Evolutionary conservation across 495 filamentous ascomycete species (phyloP).

Genomic region (Gamarada debralockiae): DNA sequence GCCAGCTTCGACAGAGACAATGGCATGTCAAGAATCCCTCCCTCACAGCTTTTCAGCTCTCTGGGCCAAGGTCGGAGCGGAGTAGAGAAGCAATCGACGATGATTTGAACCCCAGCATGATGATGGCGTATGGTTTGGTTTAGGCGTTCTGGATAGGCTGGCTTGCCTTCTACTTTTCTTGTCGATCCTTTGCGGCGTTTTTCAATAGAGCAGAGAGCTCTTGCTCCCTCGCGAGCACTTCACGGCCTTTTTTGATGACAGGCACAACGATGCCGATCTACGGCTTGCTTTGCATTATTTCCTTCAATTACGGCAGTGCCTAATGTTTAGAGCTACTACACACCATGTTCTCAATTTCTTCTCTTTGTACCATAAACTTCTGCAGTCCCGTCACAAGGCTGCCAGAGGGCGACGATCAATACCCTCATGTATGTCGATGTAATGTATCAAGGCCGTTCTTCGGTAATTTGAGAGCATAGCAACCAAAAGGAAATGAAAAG

Average conservation of each 20-base stretch:
- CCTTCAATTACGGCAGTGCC: slow-evolving; percentile 13
- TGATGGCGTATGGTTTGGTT: slow-evolving; percentile 11
- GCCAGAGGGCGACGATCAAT: neutral
- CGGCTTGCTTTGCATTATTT: slow-evolving; percentile 11
- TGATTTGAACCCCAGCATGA: slow-evolving; percentile 16
- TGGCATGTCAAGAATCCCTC: slow-evolving; percentile 31
- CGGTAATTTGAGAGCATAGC: slow-evolving; percentile 6
- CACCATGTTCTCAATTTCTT: slow-evolving; percentile 18
- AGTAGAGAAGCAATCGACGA: slow-evolving; percentile 20
- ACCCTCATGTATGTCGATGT: slow-evolving; percentile 15
- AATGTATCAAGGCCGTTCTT: slow-evolving; percentile 10
- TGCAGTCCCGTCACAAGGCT: slow-evolving; percentile 22
- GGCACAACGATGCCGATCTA: slow-evolving; percentile 9
- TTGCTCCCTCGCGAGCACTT: slow-evolving; percentile 6
- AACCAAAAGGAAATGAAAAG: neutral
- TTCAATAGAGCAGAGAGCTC: slow-evolving; percentile 11
- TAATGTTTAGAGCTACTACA: slow-evolving; percentile 28
- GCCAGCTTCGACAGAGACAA: slow-evolving; percentile 55
- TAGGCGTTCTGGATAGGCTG: slow-evolving; percentile 27
- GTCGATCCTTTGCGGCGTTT: slow-evolving; percentile 22
- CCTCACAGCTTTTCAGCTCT: slow-evolving; percentile 22
- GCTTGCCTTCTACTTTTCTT: slow-evolving; percentile 11
- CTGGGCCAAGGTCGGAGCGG: slow-evolving; percentile 22
- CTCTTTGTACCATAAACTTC: slow-evolving; percentile 23
- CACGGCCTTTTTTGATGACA: slow-evolving; percentile 20